Evolutionary conservation across 441 rosid genomes (phyloP), one percentile per base, ranked within the genome.

Genomic region (Aquilaria agallochum): DNA sequence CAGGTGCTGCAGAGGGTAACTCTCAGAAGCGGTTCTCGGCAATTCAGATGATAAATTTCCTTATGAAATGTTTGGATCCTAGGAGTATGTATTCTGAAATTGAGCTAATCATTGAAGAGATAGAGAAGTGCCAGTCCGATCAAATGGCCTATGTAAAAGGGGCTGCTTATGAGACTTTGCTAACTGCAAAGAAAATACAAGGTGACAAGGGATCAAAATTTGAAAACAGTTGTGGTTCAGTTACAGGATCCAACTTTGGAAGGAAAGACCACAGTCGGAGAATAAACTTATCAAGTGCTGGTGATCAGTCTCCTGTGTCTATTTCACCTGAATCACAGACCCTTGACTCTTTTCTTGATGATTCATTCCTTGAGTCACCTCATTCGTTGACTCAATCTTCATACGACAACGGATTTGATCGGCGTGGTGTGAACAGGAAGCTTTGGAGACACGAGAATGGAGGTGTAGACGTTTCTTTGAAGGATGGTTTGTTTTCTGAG

Each of bases 11-110:
- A 1, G 96, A 90, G 64, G 79, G 76, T 3, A 87, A 90, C 74
- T 76, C 97, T 70, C 87, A 93, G 73, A 90, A 87, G 67, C 72
- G 95, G 60, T 72, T 83, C 56, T 72, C 86, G 27, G 96, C 98
- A 2, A 83, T 93, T 62, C 97, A 90, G 67, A 90, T 93, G 98
- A 80, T 93, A 56, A 88, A 84, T 70, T 93, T 86, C 76, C 69
- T 93, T 78, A 88, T 93, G 97, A 93, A 86, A 76, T 80, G 81
- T 67, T 59, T 93, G 72, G 85, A 93, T 65, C 83, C 81, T 27
- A 86, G 92, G 77, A 90, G 92, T 71, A 71, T 86, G 50, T 75
- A 14, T 71, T 86, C 96, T 1, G 90, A 85, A 77, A 72, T 85
- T 44, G 85, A 81, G 65, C 72, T 77, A 73, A 78, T 93, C 65